Evolutionary conservation across 2,329 filamentous ascomycete species (phyloP).

Genomic region (Plenodomus tracheiphilus): DNA sequence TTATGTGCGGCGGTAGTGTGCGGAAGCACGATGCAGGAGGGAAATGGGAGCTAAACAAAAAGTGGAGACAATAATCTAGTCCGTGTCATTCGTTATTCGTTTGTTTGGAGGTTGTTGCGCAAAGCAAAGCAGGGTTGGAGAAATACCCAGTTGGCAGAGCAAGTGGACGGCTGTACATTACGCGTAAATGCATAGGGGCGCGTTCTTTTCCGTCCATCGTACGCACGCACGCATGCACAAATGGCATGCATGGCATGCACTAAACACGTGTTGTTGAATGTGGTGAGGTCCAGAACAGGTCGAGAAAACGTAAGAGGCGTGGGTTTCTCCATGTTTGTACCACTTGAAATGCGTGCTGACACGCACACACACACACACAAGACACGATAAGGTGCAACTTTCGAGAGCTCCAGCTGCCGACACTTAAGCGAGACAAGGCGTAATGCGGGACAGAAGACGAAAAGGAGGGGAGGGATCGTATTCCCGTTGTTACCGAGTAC

Average conservation of each 20-base stretch:
- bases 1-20: conserved; percentile 6
- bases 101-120: too few relatives aligned
- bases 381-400: conserved; percentile 17
- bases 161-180: neutral
- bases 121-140: neutral
- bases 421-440: conserved; percentile 11
- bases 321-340: conserved; percentile 3
- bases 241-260: too few relatives aligned
- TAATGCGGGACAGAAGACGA: conserved; percentile 4
- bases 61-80: too few relatives aligned
- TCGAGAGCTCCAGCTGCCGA: conserved; percentile 10
- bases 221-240: too few relatives aligned
- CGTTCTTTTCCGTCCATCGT: too few relatives aligned
- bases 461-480: conserved; percentile 12
- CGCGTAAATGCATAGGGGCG: conserved; percentile 10
- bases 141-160: neutral
- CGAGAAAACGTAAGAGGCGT: conserved; percentile 18
- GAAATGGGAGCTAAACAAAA: conserved; percentile 14
- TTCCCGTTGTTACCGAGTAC: conserved; percentile 17
- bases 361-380: too few relatives aligned
- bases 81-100: too few relatives aligned
- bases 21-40: conserved; percentile 17
- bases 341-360: conserved; percentile 10
- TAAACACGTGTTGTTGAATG: too few relatives aligned
- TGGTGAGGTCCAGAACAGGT: conserved; percentile 3